Evolutionary conservation across 2,329 filamentous ascomycete genomes (phyloP).

Genomic region (Moelleriella libera): DNA sequence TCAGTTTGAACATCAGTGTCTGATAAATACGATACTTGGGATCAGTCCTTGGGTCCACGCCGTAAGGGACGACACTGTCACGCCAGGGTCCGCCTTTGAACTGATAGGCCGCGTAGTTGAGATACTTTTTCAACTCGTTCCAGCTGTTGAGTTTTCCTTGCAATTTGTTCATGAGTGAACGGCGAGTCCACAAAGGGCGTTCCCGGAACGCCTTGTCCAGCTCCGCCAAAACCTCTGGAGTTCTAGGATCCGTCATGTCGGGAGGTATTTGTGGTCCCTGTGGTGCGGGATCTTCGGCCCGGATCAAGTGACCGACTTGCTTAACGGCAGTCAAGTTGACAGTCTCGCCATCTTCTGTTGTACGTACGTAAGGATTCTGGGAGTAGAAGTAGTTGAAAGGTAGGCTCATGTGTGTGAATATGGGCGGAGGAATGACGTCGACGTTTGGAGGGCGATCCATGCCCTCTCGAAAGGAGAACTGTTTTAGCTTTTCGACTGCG

Average conservation of each 20-base stretch:
- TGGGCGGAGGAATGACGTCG: slow-evolving; percentile 66
- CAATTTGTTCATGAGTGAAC: slow-evolving; percentile 65
- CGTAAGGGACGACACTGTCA: slow-evolving; percentile 74
- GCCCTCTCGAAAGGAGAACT: slow-evolving; percentile 53
- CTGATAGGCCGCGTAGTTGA: slow-evolving; percentile 79
- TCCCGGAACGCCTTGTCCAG: slow-evolving; percentile 53
- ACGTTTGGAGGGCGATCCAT: slow-evolving; percentile 44
- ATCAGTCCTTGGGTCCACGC: slow-evolving; percentile 69
- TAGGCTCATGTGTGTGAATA: slow-evolving; percentile 59
- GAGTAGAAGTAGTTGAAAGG: slow-evolving; percentile 72
- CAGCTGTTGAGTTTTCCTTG: slow-evolving; percentile 33
- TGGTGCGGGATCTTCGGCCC: slow-evolving; percentile 47
- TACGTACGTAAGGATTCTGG: slow-evolving; percentile 66
- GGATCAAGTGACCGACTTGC: slow-evolving; percentile 42
- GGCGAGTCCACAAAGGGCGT: slow-evolving; percentile 76
- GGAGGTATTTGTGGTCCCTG: slow-evolving; percentile 46
- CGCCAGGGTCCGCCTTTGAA: slow-evolving; percentile 89
- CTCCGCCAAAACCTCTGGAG: slow-evolving; percentile 49
- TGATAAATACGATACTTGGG: slow-evolving; percentile 73
- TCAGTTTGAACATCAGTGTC: slow-evolving; percentile 73
- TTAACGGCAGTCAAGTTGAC: slow-evolving; percentile 47
- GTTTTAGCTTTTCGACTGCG: slow-evolving; percentile 34
- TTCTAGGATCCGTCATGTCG: slow-evolving; percentile 41
- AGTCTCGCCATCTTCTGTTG: slow-evolving; percentile 40
- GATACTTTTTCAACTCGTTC: slow-evolving; percentile 54